Base-by-base conservation (phyloP, 805 yeast genomes). In the Deakozyma indianensis region DNA sequence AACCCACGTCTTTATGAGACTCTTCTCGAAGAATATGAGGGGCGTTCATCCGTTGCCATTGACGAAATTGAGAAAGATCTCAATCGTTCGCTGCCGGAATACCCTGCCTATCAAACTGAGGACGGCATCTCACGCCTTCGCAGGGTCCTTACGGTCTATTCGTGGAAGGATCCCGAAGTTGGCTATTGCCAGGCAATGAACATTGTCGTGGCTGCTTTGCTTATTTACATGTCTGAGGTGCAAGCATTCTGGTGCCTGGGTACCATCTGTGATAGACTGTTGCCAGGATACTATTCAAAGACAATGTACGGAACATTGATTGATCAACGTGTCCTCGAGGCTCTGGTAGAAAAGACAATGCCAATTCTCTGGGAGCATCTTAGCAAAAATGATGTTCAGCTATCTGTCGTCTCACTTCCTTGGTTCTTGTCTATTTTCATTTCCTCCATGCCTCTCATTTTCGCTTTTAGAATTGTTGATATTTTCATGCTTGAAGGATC, bases 141-240 rank as follows among this genome's bases (percentile, higher is more conserved):
- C 50, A 72, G 94, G 49, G 97, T 92, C 0, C 70, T 92, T 48
- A 82, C 94, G 0, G 96, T 96, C 0, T 92, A 88, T 57, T 84
- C 96, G 0, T 92, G 97, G 96, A 84, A 83, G 52, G 87, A 88
- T 59, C 96, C 95, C 0, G 95, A 90, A 38, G 85, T 92, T 22
- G 99, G 99, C 0, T 92, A 92, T 61, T 92, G 99, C 60, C 98
- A 92, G 62, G 98, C 97, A 1, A 92, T 94, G 98, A 92, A 92
- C 59, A 92, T 92, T 44, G 72, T 67, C 14, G 68, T 65, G 2
- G 72, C 72, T 1, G 69, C 70, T 1, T 73, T 78, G 56, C 77
- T 67, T 23, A 68, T 67, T 43, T 66, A 56, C 50, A 87, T 85
- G 82, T 82, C 94, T 5, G 99, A 92, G 61, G 98, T 90, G 52